Base-by-base conservation (phyloP, 225 moss, liverwort and hornwort genomes). In the Rhytidiadelphus loreus region DNA sequence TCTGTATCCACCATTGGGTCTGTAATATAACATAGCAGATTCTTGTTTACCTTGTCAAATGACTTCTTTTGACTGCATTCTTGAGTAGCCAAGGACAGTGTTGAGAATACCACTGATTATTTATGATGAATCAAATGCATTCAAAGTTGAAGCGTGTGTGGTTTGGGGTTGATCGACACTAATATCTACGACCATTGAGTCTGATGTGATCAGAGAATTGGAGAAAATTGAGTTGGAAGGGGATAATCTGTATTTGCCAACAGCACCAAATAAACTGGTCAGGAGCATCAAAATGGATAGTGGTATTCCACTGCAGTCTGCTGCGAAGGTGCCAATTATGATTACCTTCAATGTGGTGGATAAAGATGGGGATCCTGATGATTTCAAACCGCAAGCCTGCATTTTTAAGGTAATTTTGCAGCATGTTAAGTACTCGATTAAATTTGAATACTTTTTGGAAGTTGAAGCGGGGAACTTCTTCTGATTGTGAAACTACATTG, bases 331-430 rank as follows among this genome's bases (percentile, higher is more conserved):
- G 75, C 97, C 97, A 46, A 97, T 97, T 53, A 95, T 97, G 97
- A 97, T 97, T 79, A 96, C 96, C 68, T 97, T 96, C 86, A 95
- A 96, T 90, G 97, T 96, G n/a, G 93, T 97, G 56, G 97, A 97
- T 65, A 95, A 92, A 83, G 94, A 94, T 89, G 96, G 96, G 39
- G 92, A 95, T 90, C 95, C 92, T 69, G 87, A 93, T 88, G 92
- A 95, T 84, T 58, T 93, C 52, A 93, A 91, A 88, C 94, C 74
- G 16, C 96, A 96, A 91, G 95, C 94, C 58, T 97, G 97, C 95
- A 97, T 97, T 66, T 97, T 97, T 81, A 97, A 97, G 95, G 96
- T 96, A 64, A 80, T 80, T 82, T 84, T 88, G 72, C 72, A 77
- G 57, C 82, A 79, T 70, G 59, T 89, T 44, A 56, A 65, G 66